These are phyloP conservation scores for Hirsutella minnesotensis DNA, from an alignment of 2,329 filamentous ascomycete species.

Conservation along the genomic window DNA sequence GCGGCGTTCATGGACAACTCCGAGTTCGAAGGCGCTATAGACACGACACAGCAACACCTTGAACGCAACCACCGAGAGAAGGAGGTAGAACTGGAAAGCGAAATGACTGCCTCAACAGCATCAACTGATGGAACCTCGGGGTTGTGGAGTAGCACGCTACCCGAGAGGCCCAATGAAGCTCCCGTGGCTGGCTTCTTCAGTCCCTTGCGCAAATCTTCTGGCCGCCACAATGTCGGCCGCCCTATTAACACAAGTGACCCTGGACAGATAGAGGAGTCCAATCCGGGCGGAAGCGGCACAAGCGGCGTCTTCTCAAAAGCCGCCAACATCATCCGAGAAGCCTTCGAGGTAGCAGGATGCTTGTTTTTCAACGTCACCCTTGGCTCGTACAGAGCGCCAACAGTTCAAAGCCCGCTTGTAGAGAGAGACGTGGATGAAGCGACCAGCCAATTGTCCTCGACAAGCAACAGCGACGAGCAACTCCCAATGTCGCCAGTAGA, in stretches of 20 bases:
- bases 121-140: background rate
- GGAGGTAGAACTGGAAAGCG: background rate
- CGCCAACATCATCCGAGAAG: conserved; percentile 28
- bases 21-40: conserved; percentile 6
- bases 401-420: background rate
- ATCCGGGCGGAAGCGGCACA: background rate
- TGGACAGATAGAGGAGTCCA: background rate
- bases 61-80: background rate
- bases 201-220: background rate
- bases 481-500: background rate
- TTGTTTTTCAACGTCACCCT: conserved; percentile 17
- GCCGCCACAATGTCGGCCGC: background rate
- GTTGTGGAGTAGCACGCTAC: background rate
- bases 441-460: conserved; percentile 4
- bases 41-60: conserved; percentile 7
- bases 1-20: conserved; percentile 4
- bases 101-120: background rate
- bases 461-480: conserved; percentile 13
- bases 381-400: conserved; percentile 6
- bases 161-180: background rate
- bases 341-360: conserved; percentile 27
- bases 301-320: conserved; percentile 27
- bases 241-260: background rate
- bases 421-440: conserved; percentile 9
- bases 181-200: background rate